Evolutionary conservation across 2,329 filamentous ascomycete species (phyloP).

Genomic region (Cytospora leucostoma): DNA sequence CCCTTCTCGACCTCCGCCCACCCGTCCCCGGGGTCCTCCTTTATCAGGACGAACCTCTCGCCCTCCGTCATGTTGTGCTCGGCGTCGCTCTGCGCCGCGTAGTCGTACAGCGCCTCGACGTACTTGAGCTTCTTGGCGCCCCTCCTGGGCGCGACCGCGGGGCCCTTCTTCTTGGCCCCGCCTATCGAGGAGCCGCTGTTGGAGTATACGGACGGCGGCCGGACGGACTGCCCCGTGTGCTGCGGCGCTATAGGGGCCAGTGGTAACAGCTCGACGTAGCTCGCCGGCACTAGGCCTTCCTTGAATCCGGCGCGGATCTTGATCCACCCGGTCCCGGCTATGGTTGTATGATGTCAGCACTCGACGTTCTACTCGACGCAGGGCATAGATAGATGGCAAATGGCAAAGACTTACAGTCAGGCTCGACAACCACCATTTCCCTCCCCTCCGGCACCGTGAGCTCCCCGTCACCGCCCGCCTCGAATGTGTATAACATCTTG

Average conservation of each 20-base stretch:
- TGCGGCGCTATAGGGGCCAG: conserved; percentile 48
- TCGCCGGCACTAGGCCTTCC: conserved; percentile 83
- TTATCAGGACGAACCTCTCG: conserved; percentile 87
- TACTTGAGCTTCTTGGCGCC: conserved; percentile 94
- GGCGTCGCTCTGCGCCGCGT: conserved; percentile 78
- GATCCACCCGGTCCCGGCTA: conserved; percentile 91
- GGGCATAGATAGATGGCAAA: not conserved
- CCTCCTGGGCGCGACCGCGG: conserved; percentile 84
- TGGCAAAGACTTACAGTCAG: conserved; percentile 71
- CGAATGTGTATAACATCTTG: conserved; percentile 88
- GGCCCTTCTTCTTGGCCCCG: conserved; percentile 78
- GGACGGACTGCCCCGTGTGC: conserved; percentile 50
- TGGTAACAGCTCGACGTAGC: conserved; percentile 74
- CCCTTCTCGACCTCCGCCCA: conserved; percentile 97
- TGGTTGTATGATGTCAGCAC: conserved; percentile 35
- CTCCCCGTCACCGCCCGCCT: conserved; percentile 79
- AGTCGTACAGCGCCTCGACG: conserved; percentile 91
- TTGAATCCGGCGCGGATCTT: conserved; percentile 74
- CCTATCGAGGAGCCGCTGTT: conserved; percentile 71
- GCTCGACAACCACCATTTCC: conserved; percentile 76
- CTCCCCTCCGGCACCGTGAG: conserved; percentile 76
- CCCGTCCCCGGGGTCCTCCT: conserved; percentile 85
- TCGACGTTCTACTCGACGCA: conserved; percentile 18
- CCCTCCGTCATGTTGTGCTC: conserved; percentile 92
- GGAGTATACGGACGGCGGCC: conserved; percentile 76